Evolutionary conservation across 163 green algal genomes (phyloP), one percentile per base, ranked within the genome.

Genomic region (Scenedesmus sp.): DNA sequence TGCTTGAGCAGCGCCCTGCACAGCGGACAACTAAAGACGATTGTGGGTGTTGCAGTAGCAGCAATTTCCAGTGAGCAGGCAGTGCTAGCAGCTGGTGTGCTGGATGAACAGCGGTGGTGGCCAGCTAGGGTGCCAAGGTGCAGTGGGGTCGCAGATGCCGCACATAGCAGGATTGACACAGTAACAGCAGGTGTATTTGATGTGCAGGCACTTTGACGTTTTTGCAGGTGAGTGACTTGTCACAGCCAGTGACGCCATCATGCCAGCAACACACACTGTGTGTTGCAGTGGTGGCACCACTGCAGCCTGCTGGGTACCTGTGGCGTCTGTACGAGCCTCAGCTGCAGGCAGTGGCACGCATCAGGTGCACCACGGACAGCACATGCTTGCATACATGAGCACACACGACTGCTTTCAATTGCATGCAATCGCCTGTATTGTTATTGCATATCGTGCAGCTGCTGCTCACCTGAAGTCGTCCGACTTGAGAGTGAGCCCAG

Each of bases 401-500:
- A 26, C 15, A 76, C 15, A 76, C 16, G 2, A 52, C 70, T 52
- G 23, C 1, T 52, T 20, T 2, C 34, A 46, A 46, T 46, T 46
- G 34, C 34, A 46, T 46, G 34, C 34, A 46, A 46, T 46, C 34
- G 34, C 34, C 34, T 46, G 34, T 46, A 46, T 46, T 46, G 34
- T 46, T 46, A 7, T 13, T 52, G 18, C 23, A 15, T 3, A 4
- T 23, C 4, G 0, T 46, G 70, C 4, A 13, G 5, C 4, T 3
- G 5, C 7, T 73, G 7, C 66, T 52, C 57, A 87, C 87, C 87
- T 92, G 88, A 92, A 88, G 5, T 95, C 90, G 15, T 91, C 88
- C 2, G 90, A 92, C 46, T 88, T 89, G 16, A 95, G 84, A 26
- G 93, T 95, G 4, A 94, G 88, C 81, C 93, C 93, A 4, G 93